Evolutionary conservation across 2,329 filamentous ascomycete genomes (phyloP).

Genomic region (Pseudogymnoascus sp.): DNA sequence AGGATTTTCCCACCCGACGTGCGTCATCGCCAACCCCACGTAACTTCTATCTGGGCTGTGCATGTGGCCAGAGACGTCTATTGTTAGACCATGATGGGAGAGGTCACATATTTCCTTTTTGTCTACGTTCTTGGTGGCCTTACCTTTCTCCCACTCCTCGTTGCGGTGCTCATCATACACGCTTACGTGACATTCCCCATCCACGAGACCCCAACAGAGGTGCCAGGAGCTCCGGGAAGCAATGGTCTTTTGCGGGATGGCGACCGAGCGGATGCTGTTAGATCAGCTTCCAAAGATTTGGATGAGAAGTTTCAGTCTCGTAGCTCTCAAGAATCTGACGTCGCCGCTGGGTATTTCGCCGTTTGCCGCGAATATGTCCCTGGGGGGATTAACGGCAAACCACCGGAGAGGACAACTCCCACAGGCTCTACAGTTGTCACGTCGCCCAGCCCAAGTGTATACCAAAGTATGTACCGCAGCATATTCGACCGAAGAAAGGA

Average conservation of each 20-base stretch:
- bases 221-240: constrained; percentile 27
- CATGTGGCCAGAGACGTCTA: background rate
- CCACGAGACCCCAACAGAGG: constrained; percentile 32
- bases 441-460: constrained; percentile 82
- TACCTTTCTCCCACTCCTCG: background rate
- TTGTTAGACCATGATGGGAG: constrained; percentile 10
- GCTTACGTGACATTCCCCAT: constrained; percentile 60
- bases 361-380: constrained; percentile 88
- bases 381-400: constrained; percentile 85
- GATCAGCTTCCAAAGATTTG: constrained; percentile 48
- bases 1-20: background rate
- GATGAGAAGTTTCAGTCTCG: constrained; percentile 53
- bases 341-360: constrained; percentile 88
- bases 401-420: constrained; percentile 76
- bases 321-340: constrained; percentile 56
- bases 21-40: constrained; percentile 5
- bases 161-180: constrained; percentile 45
- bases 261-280: constrained; percentile 58
- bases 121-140: constrained; percentile 8
- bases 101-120: constrained; percentile 7
- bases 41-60: constrained; percentile 4
- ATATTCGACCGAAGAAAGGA: constrained; percentile 75
- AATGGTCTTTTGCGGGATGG: constrained; percentile 45
- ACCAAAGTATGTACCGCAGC: constrained; percentile 95
- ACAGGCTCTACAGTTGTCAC: constrained; percentile 66